Evolutionary conservation across 805 yeast genomes (phyloP).

Genomic region (Kazachstania psychrophila): DNA sequence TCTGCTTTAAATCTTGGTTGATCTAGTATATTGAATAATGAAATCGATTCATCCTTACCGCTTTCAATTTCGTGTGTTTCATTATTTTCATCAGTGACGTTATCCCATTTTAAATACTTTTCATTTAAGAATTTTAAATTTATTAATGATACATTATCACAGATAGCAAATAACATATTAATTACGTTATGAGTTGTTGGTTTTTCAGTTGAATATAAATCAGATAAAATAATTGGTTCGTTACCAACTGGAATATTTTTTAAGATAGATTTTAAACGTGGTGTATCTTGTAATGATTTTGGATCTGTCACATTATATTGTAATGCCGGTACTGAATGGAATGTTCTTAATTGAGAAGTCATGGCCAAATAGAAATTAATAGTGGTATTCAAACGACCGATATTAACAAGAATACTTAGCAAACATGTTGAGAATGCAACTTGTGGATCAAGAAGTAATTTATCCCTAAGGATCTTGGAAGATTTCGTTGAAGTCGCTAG

Average conservation of each 20-base stretch:
- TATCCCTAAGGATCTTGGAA: slow-evolving; percentile 72
- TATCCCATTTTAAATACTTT: slow-evolving; percentile 13
- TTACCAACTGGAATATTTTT: slow-evolving; percentile 37
- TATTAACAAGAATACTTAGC: slow-evolving; percentile 78
- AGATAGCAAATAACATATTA: slow-evolving; percentile 63
- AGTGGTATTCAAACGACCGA: slow-evolving; percentile 92
- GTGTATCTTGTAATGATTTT: slow-evolving; percentile 89
- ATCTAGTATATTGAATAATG: slow-evolving; percentile 68
- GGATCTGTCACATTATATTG: slow-evolving; percentile 44
- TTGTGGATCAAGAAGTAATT: slow-evolving; percentile 52
- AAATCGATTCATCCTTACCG: slow-evolving; percentile 28
- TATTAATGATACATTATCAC: slow-evolving; percentile 51
- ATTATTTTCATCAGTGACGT: slow-evolving; percentile 18
- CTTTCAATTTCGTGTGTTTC: too few species aligned
- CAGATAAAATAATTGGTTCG: slow-evolving; percentile 36
- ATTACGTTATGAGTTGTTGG: slow-evolving; percentile 51
- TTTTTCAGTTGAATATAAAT: slow-evolving; percentile 59
- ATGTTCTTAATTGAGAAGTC: slow-evolving; percentile 88
- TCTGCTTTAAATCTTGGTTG: slow-evolving; percentile 49
- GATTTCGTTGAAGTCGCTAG: slow-evolving; percentile 76
- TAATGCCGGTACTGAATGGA: slow-evolving; percentile 84
- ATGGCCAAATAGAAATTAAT: slow-evolving; percentile 90
- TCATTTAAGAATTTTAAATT: slow-evolving; percentile 28
- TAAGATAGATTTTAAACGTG: slow-evolving; percentile 78
- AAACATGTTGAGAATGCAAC: slow-evolving; percentile 65